Base-by-base conservation (phyloP, 176 grass and related monocot species). In the Ampelocalamus luodianensis region DNA sequence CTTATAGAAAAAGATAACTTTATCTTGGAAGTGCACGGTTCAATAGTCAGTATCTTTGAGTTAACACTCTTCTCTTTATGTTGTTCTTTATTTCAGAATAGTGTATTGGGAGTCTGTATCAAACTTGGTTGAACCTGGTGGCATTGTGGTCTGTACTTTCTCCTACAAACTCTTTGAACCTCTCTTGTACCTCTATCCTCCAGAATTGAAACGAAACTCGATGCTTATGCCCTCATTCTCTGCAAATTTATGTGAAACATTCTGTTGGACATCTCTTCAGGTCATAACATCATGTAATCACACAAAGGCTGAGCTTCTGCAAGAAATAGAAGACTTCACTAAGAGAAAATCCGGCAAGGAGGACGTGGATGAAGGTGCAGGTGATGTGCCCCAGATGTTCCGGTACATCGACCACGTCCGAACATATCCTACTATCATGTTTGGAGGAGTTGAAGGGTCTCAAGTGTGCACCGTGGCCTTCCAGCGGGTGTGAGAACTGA, bases 391-490 rank as follows among this genome's bases (percentile, higher is more conserved):
- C 50, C n/a, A 55, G 20, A 45, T 96, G 32, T 96, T 96, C 80
- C 80, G 88, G 36, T 99, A 94, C 79, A 61, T 96, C 15, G 91
- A 96, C 83, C 93, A 99, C 76, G 91, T 99, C 65, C 88, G 91
- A 46, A 99, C 88, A 15, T 99, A 96, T 26, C 93, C 96, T 5
- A 87, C 90, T 38, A 85, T 94, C 42, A 89, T 91, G 88, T 96
- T 95, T 78, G 94, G 93, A 22, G 96, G 96, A 38, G 81, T 95
- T 48, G 89, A 93, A 81, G 96, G 96, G 2, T 92, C 91, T 83
- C 93, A 89, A 68, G 91, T 96, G 46, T 95, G 93, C 84, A 96
- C 96, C 15, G 88, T 99, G 66, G 96, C 96, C 32, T 96, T 96
- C 54, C 90, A 84, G 51, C 85, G 83, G 4, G 23, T 51, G 16